These are phyloP conservation scores for Yarrowia bubula DNA, from an alignment of 805 yeast species.

Conservation along the genomic window DNA sequence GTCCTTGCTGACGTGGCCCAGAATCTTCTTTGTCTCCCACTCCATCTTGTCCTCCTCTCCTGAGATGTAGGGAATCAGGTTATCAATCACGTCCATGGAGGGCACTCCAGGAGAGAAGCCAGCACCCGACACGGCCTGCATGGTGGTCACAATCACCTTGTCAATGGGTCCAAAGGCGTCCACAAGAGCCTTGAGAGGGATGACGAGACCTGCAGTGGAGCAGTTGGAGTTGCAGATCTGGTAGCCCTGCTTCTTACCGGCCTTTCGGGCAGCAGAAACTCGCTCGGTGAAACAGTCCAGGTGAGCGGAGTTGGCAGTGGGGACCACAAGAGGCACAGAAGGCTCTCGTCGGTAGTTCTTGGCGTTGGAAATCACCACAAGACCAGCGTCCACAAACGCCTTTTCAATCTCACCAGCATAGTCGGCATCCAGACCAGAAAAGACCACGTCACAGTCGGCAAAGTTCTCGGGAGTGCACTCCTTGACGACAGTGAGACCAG, in stretches of 20 bases:
- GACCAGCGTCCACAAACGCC: conserved; percentile 76
- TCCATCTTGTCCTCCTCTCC: conserved; percentile 99
- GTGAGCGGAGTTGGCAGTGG: conserved; percentile 92
- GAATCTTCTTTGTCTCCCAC: conserved; percentile 95
- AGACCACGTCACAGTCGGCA: conserved; percentile 87
- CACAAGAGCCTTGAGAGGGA: conserved; percentile 91
- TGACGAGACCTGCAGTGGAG: conserved; percentile 96
- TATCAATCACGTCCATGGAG: conserved; percentile 91
- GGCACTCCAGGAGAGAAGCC: conserved; percentile 98
- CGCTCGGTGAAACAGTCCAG: conserved; percentile 65
- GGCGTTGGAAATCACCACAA: conserved; percentile 88
- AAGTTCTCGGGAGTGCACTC: conserved; percentile 78
- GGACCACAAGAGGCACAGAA: conserved; percentile 89
- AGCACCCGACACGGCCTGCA: conserved; percentile 98
- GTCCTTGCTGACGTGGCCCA: conserved; percentile 56
- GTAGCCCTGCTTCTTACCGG: conserved; percentile 61
- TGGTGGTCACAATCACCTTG: conserved; percentile 79
- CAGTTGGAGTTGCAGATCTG: conserved; percentile 96
- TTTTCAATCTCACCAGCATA: conserved; percentile 91
- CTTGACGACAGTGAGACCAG: conserved; percentile 60
- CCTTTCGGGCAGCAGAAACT: conserved; percentile 52
- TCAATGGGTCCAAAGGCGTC: conserved; percentile 90
- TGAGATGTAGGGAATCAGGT: conserved; percentile 88
- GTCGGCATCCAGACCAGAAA: conserved; percentile 91
- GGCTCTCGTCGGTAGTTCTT: conserved; percentile 88